Percentiles rank a stretch among this genome's conserved stretches.
phyloP scores from a whole-genome alignment of 1,284 basidiomycete species.

The Ustilago lituana region DNA sequence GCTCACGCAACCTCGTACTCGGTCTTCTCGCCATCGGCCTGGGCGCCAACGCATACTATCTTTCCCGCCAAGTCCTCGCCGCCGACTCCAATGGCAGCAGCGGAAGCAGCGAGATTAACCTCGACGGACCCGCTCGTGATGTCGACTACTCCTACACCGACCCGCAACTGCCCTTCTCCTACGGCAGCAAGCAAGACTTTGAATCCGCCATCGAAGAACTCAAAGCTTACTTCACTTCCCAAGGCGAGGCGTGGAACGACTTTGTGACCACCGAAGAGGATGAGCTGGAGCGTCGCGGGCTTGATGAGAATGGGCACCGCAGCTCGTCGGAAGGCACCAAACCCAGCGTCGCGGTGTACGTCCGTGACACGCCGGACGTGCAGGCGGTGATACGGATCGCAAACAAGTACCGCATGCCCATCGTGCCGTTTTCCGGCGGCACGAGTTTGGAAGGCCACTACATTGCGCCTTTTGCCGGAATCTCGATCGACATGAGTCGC shows the following conservation, averaged over 20 bases:
- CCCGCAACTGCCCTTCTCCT: constrained; percentile 36
- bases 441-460: constrained; percentile 70
- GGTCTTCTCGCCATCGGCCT: constrained; percentile 35
- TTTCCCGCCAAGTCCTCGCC: constrained; percentile 26
- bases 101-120: constrained; percentile 8
- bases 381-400: constrained; percentile 70
- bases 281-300: constrained; percentile 45
- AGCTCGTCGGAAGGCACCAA: constrained; percentile 37
- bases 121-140: constrained; percentile 13
- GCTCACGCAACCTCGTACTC: constrained; percentile 19
- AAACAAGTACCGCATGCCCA: constrained; percentile 75
- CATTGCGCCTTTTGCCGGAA: constrained; percentile 46
- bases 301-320: constrained; percentile 46
- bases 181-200: constrained; percentile 43
- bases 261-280: constrained; percentile 41
- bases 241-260: constrained; percentile 39
- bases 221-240: constrained; percentile 45
- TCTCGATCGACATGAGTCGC: constrained; percentile 81
- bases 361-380: constrained; percentile 50
- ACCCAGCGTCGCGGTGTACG: constrained; percentile 52
- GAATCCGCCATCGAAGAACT: constrained; percentile 45
- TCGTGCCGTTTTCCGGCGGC: constrained; percentile 78
- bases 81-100: no score
- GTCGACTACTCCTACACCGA: constrained; percentile 8
- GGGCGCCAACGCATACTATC: constrained; percentile 33